A percentile compares a stretch with the other conserved stretches of the same genome.
These are phyloP conservation scores for Hypoxylon sp. DNA, from an alignment of 2,329 filamentous ascomycete genomes.

Conservation along the genomic window DNA sequence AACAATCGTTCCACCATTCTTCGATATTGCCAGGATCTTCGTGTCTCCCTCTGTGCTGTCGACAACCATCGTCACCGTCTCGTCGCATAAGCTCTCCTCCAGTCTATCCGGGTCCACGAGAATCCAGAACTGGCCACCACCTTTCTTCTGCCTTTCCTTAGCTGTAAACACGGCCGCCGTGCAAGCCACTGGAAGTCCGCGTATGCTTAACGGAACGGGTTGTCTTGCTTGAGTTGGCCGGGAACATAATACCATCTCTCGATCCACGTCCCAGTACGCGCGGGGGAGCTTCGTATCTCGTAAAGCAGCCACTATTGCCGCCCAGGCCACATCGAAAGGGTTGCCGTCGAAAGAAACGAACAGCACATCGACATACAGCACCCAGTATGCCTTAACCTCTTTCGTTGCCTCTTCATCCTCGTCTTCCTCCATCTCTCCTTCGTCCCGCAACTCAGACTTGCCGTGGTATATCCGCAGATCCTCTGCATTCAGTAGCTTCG, in stretches of 20 bases:
- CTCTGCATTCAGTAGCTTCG: constrained; percentile 74
- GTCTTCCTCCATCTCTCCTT: constrained; percentile 48
- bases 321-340: constrained; percentile 92
- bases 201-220: constrained; percentile 71
- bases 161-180: constrained; percentile 85
- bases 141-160: constrained; percentile 65
- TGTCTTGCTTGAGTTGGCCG: constrained; percentile 54
- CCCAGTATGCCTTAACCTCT: constrained; percentile 88
- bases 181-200: constrained; percentile 79
- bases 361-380: constrained; percentile 93
- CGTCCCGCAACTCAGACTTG: constrained; percentile 49
- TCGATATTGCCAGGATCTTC: constrained; percentile 81
- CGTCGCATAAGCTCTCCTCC: constrained; percentile 87
- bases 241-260: constrained; percentile 83
- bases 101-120: constrained; percentile 90
- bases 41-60: constrained; percentile 70
- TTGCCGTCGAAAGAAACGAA: constrained; percentile 95
- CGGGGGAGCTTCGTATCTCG: constrained; percentile 81
- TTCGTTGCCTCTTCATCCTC: constrained; percentile 54
- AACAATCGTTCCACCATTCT: constrained; percentile 82
- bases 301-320: constrained; percentile 84
- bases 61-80: constrained; percentile 87
- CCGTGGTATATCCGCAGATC: constrained; percentile 79
- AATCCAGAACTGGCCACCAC: constrained; percentile 75
- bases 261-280: constrained; percentile 87